These are phyloP conservation scores for Candida lessepsii DNA, from an alignment of 805 yeast genomes.

Conservation along the genomic window DNA sequence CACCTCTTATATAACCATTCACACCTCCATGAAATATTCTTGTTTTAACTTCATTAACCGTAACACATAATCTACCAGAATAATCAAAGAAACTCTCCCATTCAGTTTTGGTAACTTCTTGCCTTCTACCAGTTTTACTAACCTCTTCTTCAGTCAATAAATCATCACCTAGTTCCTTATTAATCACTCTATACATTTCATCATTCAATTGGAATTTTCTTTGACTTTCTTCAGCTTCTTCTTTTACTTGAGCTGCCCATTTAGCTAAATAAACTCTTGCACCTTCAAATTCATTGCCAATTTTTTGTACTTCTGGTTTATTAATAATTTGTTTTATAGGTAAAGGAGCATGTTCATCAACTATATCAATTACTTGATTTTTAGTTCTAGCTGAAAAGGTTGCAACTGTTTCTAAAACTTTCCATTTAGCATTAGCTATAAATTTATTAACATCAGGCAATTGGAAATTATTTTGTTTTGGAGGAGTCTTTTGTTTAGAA, in stretches of 20 bases:
- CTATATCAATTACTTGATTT: slow-evolving; percentile 59
- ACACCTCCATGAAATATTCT: slow-evolving; percentile 91
- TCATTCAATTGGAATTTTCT: slow-evolving; percentile 53
- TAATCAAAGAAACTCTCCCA: slow-evolving; percentile 86
- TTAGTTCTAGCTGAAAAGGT: slow-evolving; percentile 54
- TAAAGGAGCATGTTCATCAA: slow-evolving; percentile 62
- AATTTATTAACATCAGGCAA: slow-evolving; percentile 46
- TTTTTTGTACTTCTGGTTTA: slow-evolving; percentile 75
- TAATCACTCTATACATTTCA: slow-evolving; percentile 56
- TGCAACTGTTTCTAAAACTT: slow-evolving; percentile 79
- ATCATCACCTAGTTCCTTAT: slow-evolving; percentile 61
- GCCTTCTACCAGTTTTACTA: slow-evolving; percentile 58
- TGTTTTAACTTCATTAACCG: slow-evolving; percentile 75
- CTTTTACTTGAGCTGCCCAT: slow-evolving; percentile 94
- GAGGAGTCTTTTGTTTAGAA: background rate
- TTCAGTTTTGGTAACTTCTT: slow-evolving; percentile 66
- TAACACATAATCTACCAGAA: slow-evolving; percentile 69
- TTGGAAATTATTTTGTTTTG: slow-evolving; percentile 6
- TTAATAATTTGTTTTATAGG: slow-evolving; percentile 57
- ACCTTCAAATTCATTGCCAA: slow-evolving; percentile 89
- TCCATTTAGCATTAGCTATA: slow-evolving; percentile 78
- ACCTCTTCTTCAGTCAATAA: slow-evolving; percentile 59
- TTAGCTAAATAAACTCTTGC: slow-evolving; percentile 91
- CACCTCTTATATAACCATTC: slow-evolving; percentile 52
- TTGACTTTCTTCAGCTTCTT: slow-evolving; percentile 72